Base-by-base conservation (phyloP, 163 green algal species). In the Volvox carteri region DNA sequence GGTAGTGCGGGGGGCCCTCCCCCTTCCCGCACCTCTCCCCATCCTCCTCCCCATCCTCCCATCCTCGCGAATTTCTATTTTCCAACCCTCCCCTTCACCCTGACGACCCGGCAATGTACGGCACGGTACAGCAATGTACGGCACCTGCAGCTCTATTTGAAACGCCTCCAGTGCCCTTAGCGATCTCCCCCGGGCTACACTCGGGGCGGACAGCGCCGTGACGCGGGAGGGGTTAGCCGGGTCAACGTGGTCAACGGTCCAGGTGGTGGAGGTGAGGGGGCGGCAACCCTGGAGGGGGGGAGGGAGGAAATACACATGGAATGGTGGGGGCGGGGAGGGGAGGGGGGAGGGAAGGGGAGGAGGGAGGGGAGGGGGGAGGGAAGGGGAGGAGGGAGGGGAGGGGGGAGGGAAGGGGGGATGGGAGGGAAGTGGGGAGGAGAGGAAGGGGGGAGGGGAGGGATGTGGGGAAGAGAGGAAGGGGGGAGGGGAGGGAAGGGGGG, bases 161-260 rank as follows among this genome's bases (percentile, higher is more conserved):
- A 94, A 86, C 9, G 90, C 90, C 19, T 91, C 86, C 42, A 93
- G 78, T 0, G 90, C 86, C 19, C 76, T 65, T 56, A 93, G 41
- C 56, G 76, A 23, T 42, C 58, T 39, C 46, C 67, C 74, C 25
- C 67, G 19, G 73, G 56, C 81, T 44, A 80, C 30, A 2, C 35
- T 52, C 65, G 86, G 74, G 11, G 35, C 21, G 5, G 74, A 72
- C 41, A 92, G 42, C 8, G 58, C 60, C 42, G 54, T 30, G 23
- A 92, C 60, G 46, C 50, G 75, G 30, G 79, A 84, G 60, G 48
- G 48, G 39, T 58, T 65, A 14, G 25, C 54, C 1, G 65, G 33
- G 8, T 75, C 81, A 11, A 92, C 70, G 56, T 19, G 0, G 58
- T 89, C 88, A 35, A 92, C 83, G 1, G 58, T 78, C 88, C 88